Evolutionary conservation across 164 flowering plant species (phyloP).

Genomic region (Piper betle): DNA sequence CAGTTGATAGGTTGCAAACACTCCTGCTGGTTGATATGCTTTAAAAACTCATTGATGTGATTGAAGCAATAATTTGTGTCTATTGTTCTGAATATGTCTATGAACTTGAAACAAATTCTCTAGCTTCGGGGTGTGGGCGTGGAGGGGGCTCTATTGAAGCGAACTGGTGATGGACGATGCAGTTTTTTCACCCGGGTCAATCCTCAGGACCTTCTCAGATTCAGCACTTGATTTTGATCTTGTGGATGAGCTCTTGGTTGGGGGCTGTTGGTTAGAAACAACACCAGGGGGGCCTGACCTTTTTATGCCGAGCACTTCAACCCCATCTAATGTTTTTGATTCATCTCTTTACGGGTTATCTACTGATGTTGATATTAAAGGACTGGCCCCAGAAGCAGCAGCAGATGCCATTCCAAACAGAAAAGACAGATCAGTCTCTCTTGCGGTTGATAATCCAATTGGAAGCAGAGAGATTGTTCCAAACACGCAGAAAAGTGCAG

Average conservation of each 20-base stretch:
- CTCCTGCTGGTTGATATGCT: not conserved
- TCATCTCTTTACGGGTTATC: slow-evolving; percentile 25
- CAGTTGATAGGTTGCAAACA: not conserved
- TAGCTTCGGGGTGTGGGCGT: not conserved
- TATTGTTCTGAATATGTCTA: not conserved
- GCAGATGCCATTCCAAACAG: slow-evolving; percentile 20
- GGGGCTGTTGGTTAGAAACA: slow-evolving; percentile 75
- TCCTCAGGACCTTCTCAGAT: slow-evolving; percentile 14
- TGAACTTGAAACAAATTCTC: slow-evolving; percentile 1
- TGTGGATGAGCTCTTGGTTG: slow-evolving; percentile 55
- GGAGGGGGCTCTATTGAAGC: slow-evolving; percentile 5
- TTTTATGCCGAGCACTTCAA: slow-evolving; percentile 29
- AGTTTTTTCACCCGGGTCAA: slow-evolving; percentile 23
- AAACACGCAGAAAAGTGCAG: slow-evolving; percentile 5
- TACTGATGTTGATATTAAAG: slow-evolving; percentile 17
- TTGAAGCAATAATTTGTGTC: no score
- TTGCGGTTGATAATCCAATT: slow-evolving; percentile 11
- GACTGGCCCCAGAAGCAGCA: slow-evolving; percentile 9
- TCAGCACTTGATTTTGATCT: slow-evolving; percentile 36
- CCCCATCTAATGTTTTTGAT: slow-evolving; percentile 25
- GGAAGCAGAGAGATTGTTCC: slow-evolving; percentile 10
- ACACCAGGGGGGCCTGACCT: slow-evolving; percentile 37
- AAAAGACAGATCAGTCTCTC: slow-evolving; percentile 14
- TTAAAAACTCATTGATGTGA: not conserved
- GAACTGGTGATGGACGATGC: slow-evolving; percentile 43